Base-by-base conservation (phyloP, 108 stramenopile genomes). In the Cyclostephanos invisitatus region DNA sequence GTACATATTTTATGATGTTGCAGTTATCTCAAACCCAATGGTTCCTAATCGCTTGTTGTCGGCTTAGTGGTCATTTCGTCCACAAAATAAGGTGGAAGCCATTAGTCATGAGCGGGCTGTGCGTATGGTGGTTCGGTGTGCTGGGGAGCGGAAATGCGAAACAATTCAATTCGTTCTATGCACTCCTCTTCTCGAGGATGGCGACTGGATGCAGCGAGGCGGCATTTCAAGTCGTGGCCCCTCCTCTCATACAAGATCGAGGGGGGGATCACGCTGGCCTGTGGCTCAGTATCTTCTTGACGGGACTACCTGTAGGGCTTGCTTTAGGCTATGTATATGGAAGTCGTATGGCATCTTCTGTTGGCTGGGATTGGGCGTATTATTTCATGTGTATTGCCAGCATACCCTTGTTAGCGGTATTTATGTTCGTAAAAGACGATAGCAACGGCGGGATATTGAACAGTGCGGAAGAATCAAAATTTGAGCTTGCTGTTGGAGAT, bases 41-140 rank as follows among this genome's bases (percentile, higher is more conserved):
- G 32, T 32, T 32, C 32, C 4, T 32, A 2, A 32, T 3, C 32
- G 32, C 32, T 3, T 32, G 2, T 32, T 32, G 32, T 32, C 32
- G 32, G 2, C 32, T 82, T 3, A 51, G 38, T 17, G 72, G 72
- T 22, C 81, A 82, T 21, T 78, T 63, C 36, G 81, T 82, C 36
- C 81, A 82, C 67, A 78, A 68, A 50, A 50, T 78, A n/a, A 36
- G 67, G 57, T 82, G 81, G 81, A 82, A 82, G 70, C 72, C 67
- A 37, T 36, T 82, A 38, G 77, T 78, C 5, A 40, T 78, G 11
- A 28, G 35, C 5, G 77, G 81, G 7, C 24, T 82, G 15, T 66
- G 54, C 64, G 38, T 78, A 3, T 82, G 81, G 81, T 78, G 77
- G 77, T 40, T 78, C 3, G 77, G 73, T 40, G 81, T 82, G 12